These are phyloP conservation scores for Psidium friedrichsthalianum DNA, from an alignment of 345 rosid species.

Conservation along the genomic window DNA sequence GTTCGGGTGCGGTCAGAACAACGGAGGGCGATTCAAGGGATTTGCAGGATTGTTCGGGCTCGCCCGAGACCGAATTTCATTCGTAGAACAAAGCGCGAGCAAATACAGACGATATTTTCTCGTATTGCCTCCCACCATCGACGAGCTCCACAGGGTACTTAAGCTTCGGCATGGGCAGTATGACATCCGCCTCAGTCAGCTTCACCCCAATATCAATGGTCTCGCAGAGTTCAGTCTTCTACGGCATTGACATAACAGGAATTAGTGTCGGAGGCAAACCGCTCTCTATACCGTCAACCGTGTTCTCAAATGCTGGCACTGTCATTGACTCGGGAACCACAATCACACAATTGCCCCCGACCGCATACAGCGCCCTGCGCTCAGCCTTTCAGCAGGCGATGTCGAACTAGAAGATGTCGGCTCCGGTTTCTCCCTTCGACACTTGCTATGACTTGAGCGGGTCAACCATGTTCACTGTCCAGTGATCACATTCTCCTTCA, in stretches of 20 bases:
- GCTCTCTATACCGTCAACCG: not conserved
- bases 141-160: conserved; percentile 1
- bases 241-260: not conserved
- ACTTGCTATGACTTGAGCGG: conserved; percentile 2
- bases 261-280: conserved; percentile 3
- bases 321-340: not conserved
- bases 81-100: conserved; percentile 3
- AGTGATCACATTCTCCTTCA: not conserved
- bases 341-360: not conserved
- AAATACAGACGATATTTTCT: conserved; percentile 1
- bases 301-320: not conserved
- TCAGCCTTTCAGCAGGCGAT: not conserved
- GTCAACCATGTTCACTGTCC: not conserved
- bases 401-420: not conserved
- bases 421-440: not conserved
- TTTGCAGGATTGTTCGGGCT: conserved; percentile 14
- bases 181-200: not conserved
- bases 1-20: conserved; percentile 14
- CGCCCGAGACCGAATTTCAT: not conserved
- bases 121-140: conserved; percentile 19
- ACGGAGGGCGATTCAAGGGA: not conserved
- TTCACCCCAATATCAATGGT: not conserved
- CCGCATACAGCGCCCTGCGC: not conserved
- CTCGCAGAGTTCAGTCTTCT: not conserved
- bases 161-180: conserved; percentile 1